phyloP scores from a whole-genome alignment of 2,329 filamentous ascomycete species.

The Xylaria sp. region DNA sequence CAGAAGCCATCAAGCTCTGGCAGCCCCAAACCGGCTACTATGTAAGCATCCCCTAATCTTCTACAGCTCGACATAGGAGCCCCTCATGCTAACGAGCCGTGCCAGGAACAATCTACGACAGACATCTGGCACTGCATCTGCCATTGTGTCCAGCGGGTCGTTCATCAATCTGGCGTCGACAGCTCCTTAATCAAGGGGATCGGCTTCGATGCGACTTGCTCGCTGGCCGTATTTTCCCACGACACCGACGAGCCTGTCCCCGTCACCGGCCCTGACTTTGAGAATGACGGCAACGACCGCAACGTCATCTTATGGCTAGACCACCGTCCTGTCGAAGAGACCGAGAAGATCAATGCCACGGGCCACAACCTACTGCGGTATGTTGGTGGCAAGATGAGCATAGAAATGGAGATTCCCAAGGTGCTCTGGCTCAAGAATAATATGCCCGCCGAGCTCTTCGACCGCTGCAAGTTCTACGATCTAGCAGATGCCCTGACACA shows the following conservation, averaged over 20 bases:
- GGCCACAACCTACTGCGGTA: slow-evolving; percentile 93
- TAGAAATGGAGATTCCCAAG: slow-evolving; percentile 99
- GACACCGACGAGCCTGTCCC: slow-evolving; percentile 90
- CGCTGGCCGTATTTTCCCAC: slow-evolving; percentile 86
- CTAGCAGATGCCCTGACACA: slow-evolving; percentile 92
- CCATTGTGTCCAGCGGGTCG: slow-evolving; percentile 82
- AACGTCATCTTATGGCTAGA: slow-evolving; percentile 99
- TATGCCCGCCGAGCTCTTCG: slow-evolving; percentile 92
- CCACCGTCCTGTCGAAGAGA: slow-evolving; percentile 90
- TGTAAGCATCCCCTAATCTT: slow-evolving; percentile 56
- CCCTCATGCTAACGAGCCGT: not conserved
- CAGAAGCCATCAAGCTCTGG: slow-evolving; percentile 82
- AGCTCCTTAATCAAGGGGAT: slow-evolving; percentile 83
- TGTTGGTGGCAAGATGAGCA: slow-evolving; percentile 97
- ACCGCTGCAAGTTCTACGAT: slow-evolving; percentile 96
- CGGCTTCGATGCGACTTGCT: slow-evolving; percentile 99
- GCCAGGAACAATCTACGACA: slow-evolving; percentile 91
- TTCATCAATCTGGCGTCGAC: slow-evolving; percentile 83
- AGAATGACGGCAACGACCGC: slow-evolving; percentile 81
- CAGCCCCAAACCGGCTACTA: slow-evolving; percentile 80
- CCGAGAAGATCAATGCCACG: slow-evolving; percentile 91
- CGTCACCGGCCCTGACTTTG: slow-evolving; percentile 90
- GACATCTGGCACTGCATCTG: slow-evolving; percentile 98
- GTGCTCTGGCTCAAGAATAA: slow-evolving; percentile 98
- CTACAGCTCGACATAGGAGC: not conserved